Evolutionary conservation across 1,284 basidiomycete genomes (phyloP).

Genomic region (Chalciporus sp.): DNA sequence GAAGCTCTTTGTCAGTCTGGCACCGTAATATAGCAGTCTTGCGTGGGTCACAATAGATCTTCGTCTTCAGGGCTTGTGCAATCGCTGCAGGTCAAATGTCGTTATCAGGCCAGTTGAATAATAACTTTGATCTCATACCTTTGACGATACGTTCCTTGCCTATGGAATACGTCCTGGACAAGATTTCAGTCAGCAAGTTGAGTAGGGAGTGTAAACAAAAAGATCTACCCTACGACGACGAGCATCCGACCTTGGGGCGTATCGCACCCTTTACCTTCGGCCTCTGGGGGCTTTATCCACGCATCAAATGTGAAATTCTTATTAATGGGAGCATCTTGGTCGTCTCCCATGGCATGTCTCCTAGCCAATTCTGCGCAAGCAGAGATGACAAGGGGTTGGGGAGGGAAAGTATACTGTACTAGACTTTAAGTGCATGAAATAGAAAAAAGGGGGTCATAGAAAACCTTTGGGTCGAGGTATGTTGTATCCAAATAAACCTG

Average conservation of each 20-base stretch:
- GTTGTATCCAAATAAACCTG: constrained; percentile 96
- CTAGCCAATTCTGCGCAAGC: constrained; percentile 87
- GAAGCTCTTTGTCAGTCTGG: constrained; percentile 81
- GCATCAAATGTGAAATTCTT: constrained; percentile 42
- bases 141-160: constrained; percentile 98
- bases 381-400: constrained; percentile 89
- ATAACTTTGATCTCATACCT: constrained; percentile 49
- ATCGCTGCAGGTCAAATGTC: constrained; percentile 56
- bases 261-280: constrained; percentile 35
- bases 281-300: constrained; percentile 36
- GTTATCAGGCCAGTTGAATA: neutral
- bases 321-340: constrained; percentile 19
- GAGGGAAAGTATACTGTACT: constrained; percentile 87
- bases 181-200: constrained; percentile 4
- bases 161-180: constrained; percentile 86
- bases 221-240: constrained; percentile 83
- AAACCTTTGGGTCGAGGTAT: constrained; percentile 87
- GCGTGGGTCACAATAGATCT: constrained; percentile 87
- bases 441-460: constrained; percentile 8
- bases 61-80: constrained; percentile 80
- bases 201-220: neutral
- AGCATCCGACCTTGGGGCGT: constrained; percentile 45
- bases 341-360: constrained; percentile 51
- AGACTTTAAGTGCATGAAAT: constrained; percentile 1
- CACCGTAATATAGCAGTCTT: constrained; percentile 83